These are phyloP conservation scores for Linum trigynum DNA, from an alignment of 345 rosid genomes.

Conservation along the genomic window DNA sequence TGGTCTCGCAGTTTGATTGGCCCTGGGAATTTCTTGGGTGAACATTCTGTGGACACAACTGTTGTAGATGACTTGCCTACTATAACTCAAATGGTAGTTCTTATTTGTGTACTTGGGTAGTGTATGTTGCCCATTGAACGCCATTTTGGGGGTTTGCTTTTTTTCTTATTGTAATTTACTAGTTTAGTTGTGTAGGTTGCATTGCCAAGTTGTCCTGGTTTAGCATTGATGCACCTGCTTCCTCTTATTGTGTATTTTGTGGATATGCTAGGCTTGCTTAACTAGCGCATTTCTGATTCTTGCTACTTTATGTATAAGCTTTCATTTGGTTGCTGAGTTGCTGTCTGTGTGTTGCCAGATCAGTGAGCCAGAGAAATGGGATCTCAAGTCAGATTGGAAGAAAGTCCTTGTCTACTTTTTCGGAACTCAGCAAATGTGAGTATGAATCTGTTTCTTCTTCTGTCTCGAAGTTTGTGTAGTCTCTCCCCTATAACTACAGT, in stretches of 20 bases:
- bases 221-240: neutral
- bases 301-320: neutral
- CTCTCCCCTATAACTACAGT: neutral
- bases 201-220: neutral
- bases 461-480: neutral
- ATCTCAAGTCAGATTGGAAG: conserved; percentile 70
- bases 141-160: neutral
- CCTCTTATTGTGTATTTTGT: neutral
- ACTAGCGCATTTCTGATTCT: neutral
- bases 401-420: conserved; percentile 84
- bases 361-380: conserved; percentile 93
- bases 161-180: neutral
- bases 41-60: neutral
- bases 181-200: conserved; percentile 3
- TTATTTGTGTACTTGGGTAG: neutral
- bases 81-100: neutral
- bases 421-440: conserved; percentile 98
- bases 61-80: neutral
- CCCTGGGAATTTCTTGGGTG: neutral
- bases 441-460: neutral
- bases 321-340: conserved; percentile 15
- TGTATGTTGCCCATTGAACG: neutral
- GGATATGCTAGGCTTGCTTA: neutral
- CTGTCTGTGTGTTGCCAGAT: conserved; percentile 40
- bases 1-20: neutral